Conservation (phyloP, 257 asterid species). For the Handroanthus guayacan region DNA sequence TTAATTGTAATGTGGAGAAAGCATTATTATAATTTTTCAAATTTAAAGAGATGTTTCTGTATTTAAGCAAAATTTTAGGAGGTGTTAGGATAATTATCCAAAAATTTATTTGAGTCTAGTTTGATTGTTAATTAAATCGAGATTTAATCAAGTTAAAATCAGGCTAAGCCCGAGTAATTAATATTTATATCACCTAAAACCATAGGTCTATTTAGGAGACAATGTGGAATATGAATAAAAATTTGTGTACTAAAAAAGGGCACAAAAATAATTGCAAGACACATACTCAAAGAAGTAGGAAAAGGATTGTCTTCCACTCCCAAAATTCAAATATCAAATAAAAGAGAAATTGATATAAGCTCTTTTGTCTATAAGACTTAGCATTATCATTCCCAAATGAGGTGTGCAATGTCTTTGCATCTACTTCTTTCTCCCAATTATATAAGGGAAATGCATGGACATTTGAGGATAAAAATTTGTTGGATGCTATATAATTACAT, state of each 20-base stretch:
- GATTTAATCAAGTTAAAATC: too few relatives aligned
- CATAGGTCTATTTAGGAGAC: neutral
- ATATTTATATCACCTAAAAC: neutral
- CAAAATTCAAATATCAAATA: neutral
- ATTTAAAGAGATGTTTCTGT: too few relatives aligned
- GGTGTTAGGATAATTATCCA: too few relatives aligned
- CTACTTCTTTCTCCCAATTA: neutral
- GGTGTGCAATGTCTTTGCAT: slow-evolving; percentile 1
- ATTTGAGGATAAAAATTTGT: too few relatives aligned
- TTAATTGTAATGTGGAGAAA: too few relatives aligned
- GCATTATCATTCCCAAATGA: slow-evolving; percentile 8
- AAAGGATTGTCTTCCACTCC: slow-evolving; percentile 38
- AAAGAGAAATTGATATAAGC: neutral
- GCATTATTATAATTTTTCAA: too few relatives aligned
- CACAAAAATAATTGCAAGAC: slow-evolving; percentile 22
- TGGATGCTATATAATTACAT: neutral
- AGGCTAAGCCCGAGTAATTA: too few relatives aligned
- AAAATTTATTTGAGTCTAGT: too few relatives aligned
- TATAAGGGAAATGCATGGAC: neutral
- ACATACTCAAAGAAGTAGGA: slow-evolving; percentile 33
- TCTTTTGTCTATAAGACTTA: neutral
- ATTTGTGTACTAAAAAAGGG: neutral
- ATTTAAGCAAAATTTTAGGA: too few relatives aligned
- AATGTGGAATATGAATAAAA: neutral
- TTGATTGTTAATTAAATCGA: too few relatives aligned